A percentile compares a stretch with the other conserved stretches of the same genome.
These are phyloP conservation scores for Candida glucosophila DNA, from an alignment of 1,139 yeast genomes.

Conservation along the genomic window DNA sequence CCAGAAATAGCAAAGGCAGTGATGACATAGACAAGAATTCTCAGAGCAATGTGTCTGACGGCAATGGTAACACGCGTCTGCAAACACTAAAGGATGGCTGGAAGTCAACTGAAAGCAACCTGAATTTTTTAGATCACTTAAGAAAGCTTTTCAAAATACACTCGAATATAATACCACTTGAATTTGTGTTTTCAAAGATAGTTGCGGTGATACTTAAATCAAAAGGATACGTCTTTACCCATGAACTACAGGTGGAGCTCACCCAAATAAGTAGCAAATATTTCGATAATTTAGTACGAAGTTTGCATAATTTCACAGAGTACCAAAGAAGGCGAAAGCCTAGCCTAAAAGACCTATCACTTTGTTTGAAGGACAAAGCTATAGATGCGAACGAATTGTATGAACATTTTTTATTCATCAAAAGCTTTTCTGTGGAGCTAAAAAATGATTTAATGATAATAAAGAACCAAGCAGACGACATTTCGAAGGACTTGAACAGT, in stretches of 20 bases:
- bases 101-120: too few relatives aligned
- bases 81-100: too few relatives aligned
- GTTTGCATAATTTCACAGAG: constrained; percentile 47
- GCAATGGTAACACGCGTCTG: too few relatives aligned
- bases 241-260: constrained; percentile 38
- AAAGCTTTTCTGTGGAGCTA: constrained; percentile 6
- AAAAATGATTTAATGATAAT: constrained; percentile 4
- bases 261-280: constrained; percentile 41
- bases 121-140: too few relatives aligned
- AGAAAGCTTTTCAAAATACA: too few relatives aligned
- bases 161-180: too few relatives aligned
- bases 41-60: too few relatives aligned
- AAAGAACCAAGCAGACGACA: constrained; percentile 3
- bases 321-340: constrained; percentile 64
- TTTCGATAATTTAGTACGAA: constrained; percentile 36
- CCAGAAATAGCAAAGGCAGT: too few relatives aligned
- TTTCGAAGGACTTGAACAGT: constrained; percentile 3
- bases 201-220: constrained; percentile 29
- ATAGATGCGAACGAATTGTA: constrained; percentile 39
- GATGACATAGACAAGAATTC: too few relatives aligned
- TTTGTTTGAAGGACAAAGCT: constrained; percentile 38
- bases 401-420: constrained; percentile 25
- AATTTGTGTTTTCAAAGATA: constrained; percentile 24
- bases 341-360: constrained; percentile 46
- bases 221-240: constrained; percentile 26